These are phyloP conservation scores for Mortierella antarctica DNA, from an alignment of 192 early-diverging fungal genomes.

Conservation along the genomic window DNA sequence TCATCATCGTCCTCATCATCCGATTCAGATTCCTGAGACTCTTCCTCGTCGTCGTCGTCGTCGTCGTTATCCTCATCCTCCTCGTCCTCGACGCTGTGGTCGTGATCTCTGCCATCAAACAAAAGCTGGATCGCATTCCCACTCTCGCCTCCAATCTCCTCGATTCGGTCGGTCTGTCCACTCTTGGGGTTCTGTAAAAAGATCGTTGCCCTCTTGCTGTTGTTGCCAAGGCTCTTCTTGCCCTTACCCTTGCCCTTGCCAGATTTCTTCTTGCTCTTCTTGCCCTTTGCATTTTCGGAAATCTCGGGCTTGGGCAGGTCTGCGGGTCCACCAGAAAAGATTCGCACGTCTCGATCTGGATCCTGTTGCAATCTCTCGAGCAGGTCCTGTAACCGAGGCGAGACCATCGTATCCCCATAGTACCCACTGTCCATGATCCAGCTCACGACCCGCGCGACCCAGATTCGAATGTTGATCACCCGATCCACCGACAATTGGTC, in stretches of 20 bases:
- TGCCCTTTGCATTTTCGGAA: neutral
- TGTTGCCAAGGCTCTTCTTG: neutral
- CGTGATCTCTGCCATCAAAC: constrained; percentile 8
- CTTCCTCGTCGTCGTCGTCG: constrained; percentile 9
- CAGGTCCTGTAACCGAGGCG: constrained; percentile 15
- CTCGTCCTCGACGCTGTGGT: constrained; percentile 8
- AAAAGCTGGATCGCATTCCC: constrained; percentile 12
- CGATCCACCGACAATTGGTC: constrained; percentile 67
- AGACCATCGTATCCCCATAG: constrained; percentile 27
- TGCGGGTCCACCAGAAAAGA: constrained; percentile 41
- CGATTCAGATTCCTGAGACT: constrained; percentile 9
- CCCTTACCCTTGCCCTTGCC: neutral
- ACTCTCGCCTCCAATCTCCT: constrained; percentile 15
- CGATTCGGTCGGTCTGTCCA: constrained; percentile 16
- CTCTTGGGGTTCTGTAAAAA: constrained; percentile 41
- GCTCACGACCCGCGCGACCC: constrained; percentile 65
- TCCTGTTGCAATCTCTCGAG: constrained; percentile 22
- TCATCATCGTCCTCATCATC: constrained; percentile 22
- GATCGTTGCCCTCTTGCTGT: constrained; percentile 17
- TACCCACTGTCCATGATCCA: constrained; percentile 46
- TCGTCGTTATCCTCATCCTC: constrained; percentile 13
- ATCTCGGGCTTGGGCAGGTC: constrained; percentile 9
- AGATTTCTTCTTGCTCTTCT: constrained; percentile 13
- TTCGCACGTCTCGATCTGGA: constrained; percentile 42
- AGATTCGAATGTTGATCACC: constrained; percentile 81